Percentiles rank a stretch among this genome's conserved stretches.
Conservation (phyloP, 495 filamentous ascomycete species). For the Beverwykella pulmonaria region DNA sequence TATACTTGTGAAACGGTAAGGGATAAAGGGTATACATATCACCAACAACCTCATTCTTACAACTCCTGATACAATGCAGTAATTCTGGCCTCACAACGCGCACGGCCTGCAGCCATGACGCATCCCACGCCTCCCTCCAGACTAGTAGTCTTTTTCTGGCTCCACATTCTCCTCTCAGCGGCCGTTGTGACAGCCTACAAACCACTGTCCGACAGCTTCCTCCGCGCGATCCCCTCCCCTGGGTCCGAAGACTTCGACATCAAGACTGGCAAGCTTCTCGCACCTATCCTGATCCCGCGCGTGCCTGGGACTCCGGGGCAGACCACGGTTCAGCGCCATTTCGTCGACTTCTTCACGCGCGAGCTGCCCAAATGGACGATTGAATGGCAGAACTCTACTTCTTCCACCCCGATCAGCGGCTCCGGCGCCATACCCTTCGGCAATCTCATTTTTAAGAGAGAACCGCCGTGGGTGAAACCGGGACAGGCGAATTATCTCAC, state of each 20-base stretch:
- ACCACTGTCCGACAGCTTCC: conserved; percentile 69
- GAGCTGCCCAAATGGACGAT: conserved; percentile 78
- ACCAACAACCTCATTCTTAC: neutral
- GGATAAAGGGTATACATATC: conserved; percentile 3
- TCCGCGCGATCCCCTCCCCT: conserved; percentile 67
- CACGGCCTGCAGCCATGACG: conserved; percentile 1
- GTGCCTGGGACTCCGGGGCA: conserved; percentile 84
- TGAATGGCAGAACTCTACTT: conserved; percentile 82
- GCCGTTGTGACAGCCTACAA: conserved; percentile 62
- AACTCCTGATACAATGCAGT: neutral
- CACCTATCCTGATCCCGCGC: conserved; percentile 86
- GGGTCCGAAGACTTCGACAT: conserved; percentile 76
- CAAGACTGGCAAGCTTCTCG: conserved; percentile 69
- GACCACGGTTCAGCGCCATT: conserved; percentile 74
- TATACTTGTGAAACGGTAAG: conserved; percentile 5
- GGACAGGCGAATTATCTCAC: conserved; percentile 81
- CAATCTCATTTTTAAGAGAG: conserved; percentile 85
- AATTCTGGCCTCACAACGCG: neutral
- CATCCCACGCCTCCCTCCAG: neutral
- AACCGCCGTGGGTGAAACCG: conserved; percentile 75
- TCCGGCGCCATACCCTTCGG: conserved; percentile 73
- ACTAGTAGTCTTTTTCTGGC: neutral
- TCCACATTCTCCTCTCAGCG: neutral
- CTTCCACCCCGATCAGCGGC: conserved; percentile 72
- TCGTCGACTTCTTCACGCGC: conserved; percentile 74